Evolutionary conservation across 2,329 filamentous ascomycete genomes (phyloP), one percentile per base, ranked within the genome.

Genomic region (Diaporthe sp.): DNA sequence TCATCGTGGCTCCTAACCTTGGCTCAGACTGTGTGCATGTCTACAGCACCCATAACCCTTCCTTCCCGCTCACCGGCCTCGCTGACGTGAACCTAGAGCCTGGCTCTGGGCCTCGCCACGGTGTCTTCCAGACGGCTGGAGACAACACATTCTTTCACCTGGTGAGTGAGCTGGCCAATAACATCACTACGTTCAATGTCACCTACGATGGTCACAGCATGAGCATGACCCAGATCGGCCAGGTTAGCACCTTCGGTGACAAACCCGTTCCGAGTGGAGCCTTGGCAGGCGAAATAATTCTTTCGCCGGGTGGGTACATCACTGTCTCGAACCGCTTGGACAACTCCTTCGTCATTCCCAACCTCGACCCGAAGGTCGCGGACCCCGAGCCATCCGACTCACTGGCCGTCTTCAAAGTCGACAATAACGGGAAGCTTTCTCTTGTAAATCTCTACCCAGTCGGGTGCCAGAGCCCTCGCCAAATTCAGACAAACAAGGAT

Each of bases 201-300:
- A 39, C 37, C 22, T 61, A 61, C 37, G 37, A 19, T 39, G 37
- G n/a, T 12, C 9, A 42, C n/a, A 19, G n/a, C 12, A 42, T 61
- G n/a, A 42, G 37, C 37, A 61, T 61, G 37, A 61, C n/a, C n/a
- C 35, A 42, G n/a, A 13, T 61, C 4, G 58, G 58, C 2, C n/a
- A 42, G n/a, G 37, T 61, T 12, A 42, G 58, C n/a, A 61, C 58
- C 58, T 61, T 61, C 7, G 58, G 58, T 19, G 25, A 61, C 58
- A 61, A 61, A 0, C 4, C 58, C 8, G 15, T 17, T 7, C n/a
- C n/a, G 7, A 17, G 35, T 19, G 58, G 37, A 1, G 58, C 58
- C 15, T 39, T 61, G 35, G 58, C 58, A 42, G 58, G 58, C 17
- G 58, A 42, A n/a, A 61, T 61, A 27, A 61, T 61, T 3, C 10